Conservation (phyloP, 345 rosid genomes). For the Citrus unshiu region DNA sequence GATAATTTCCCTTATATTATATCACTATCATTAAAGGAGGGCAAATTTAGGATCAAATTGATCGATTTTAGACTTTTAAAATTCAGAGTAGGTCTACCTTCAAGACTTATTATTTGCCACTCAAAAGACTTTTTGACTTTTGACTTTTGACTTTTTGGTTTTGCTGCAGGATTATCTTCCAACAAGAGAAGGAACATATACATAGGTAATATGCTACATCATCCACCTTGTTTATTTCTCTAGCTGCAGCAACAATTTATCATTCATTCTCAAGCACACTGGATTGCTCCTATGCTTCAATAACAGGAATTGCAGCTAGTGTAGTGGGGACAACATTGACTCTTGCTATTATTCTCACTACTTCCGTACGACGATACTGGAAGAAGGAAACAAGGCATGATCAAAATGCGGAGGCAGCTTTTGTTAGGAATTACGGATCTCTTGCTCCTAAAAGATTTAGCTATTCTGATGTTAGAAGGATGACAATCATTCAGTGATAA, state of each 20-base stretch:
- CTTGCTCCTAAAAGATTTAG: constrained; percentile 11
- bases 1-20: too few relatives aligned
- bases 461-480: constrained; percentile 22
- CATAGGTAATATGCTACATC: background rate
- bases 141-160: background rate
- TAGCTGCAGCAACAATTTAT: background rate
- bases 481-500: constrained; percentile 20
- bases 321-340: background rate
- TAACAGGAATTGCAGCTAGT: background rate
- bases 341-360: background rate
- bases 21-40: too few relatives aligned
- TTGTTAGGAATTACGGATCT: background rate
- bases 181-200: background rate
- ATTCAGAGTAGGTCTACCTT: background rate
- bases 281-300: too few relatives aligned
- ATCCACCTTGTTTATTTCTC: background rate
- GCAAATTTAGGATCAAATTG: too few relatives aligned
- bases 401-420: constrained; percentile 4
- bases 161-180: background rate
- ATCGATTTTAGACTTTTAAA: background rate
- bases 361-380: background rate
- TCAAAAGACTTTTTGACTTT: background rate
- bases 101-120: background rate
- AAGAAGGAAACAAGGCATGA: background rate
- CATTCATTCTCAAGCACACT: too few relatives aligned